Conservation (phyloP, 352 stramenopile species). For the Lagenidium giganteum region DNA sequence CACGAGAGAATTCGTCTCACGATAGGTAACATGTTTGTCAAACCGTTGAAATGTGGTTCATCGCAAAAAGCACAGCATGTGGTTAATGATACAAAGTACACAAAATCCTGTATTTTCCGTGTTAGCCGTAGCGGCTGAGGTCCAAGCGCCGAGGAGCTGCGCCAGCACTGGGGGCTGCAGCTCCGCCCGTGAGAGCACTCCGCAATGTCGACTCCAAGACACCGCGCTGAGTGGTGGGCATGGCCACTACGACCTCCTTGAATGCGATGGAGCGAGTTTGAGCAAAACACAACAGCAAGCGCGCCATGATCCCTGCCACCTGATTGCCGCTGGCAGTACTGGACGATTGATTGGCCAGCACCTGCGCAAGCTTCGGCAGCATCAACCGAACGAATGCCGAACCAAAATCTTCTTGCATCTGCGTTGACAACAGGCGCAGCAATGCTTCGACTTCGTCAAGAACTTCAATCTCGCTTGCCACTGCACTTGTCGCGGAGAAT, state of each 20-base stretch:
- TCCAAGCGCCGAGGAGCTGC: too few species aligned
- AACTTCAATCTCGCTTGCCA: slow-evolving; percentile 15
- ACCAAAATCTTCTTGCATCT: too few species aligned
- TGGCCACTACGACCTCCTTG: slow-evolving; percentile 40
- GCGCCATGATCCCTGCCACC: slow-evolving; percentile 18
- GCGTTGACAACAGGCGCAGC: too few species aligned
- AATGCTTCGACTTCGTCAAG: too few species aligned
- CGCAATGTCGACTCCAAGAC: slow-evolving; percentile 39
- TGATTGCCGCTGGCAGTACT: slow-evolving; percentile 13
- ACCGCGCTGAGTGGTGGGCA: slow-evolving; percentile 26
- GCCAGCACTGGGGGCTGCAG: slow-evolving; percentile 1
- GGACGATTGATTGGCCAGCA: slow-evolving; percentile 22
- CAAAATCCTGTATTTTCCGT: neutral
- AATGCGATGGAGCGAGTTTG: slow-evolving; percentile 45
- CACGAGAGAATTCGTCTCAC: too few species aligned
- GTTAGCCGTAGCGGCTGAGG: too few species aligned
- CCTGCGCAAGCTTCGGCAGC: too few species aligned
- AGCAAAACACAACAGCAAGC: slow-evolving; percentile 44
- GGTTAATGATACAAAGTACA: neutral
- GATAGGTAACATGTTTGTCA: too few species aligned
- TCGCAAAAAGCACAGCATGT: too few species aligned
- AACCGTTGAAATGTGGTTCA: too few species aligned
- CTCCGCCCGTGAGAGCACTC: slow-evolving; percentile 29
- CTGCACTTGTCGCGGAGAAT: too few species aligned
- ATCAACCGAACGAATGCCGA: too few species aligned